These are phyloP conservation scores for Geranomyces michiganensis DNA, from an alignment of 192 early-diverging fungal genomes.

Conservation along the genomic window DNA sequence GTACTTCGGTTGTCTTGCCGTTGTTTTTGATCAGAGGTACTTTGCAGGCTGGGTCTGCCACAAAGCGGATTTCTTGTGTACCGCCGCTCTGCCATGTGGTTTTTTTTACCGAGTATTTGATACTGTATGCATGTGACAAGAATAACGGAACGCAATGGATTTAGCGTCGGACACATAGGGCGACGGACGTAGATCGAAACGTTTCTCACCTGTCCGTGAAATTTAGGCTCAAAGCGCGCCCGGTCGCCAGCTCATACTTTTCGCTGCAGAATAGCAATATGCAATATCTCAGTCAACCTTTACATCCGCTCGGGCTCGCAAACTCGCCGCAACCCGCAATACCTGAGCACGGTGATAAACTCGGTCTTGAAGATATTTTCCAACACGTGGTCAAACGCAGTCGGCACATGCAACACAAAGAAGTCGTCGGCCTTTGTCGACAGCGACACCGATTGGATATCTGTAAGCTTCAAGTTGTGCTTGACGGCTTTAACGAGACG, in stretches of 20 bases:
- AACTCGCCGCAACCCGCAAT: neutral
- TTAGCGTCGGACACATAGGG: neutral
- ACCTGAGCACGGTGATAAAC: slow-evolving; percentile 59
- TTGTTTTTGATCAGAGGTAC: slow-evolving; percentile 39
- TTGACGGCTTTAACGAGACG: slow-evolving; percentile 63
- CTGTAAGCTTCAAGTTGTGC: slow-evolving; percentile 48
- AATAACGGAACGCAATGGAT: neutral
- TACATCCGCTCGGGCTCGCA: neutral
- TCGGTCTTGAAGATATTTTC: slow-evolving; percentile 65
- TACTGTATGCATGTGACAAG: slow-evolving; percentile 41
- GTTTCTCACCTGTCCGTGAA: slow-evolving; percentile 48
- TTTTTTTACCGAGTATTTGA: slow-evolving; percentile 63
- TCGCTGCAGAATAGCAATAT: slow-evolving; percentile 38
- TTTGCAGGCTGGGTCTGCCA: slow-evolving; percentile 40
- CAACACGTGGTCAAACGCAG: slow-evolving; percentile 60
- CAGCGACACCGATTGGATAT: slow-evolving; percentile 53
- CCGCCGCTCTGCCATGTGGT: slow-evolving; percentile 61
- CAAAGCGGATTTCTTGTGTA: slow-evolving; percentile 46
- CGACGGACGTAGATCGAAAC: too few relatives aligned
- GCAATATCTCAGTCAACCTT: neutral
- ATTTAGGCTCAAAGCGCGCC: slow-evolving; percentile 36
- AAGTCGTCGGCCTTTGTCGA: slow-evolving; percentile 57
- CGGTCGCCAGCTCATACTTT: slow-evolving; percentile 43
- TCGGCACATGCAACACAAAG: slow-evolving; percentile 56
- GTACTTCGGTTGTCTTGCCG: slow-evolving; percentile 52